A percentile compares a stretch with the other conserved stretches of the same genome.
Conservation (phyloP, 768 basidiomycete genomes). For the Hericium coralloides region DNA sequence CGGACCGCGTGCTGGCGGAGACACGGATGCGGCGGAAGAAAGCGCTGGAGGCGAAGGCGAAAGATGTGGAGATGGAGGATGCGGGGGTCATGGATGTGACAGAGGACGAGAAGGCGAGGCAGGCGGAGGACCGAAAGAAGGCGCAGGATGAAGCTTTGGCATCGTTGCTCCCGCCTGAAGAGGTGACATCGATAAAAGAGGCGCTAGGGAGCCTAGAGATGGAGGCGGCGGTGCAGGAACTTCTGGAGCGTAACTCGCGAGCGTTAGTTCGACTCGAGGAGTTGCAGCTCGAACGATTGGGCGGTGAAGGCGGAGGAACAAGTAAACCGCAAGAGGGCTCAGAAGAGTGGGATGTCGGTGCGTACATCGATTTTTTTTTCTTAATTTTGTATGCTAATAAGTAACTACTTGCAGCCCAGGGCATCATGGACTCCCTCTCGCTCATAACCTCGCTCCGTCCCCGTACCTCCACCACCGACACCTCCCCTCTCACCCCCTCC, state of each 20-base stretch:
- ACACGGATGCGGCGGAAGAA: not conserved
- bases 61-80: conserved; percentile 1
- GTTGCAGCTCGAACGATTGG: conserved; percentile 52
- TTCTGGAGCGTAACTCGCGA: conserved; percentile 54
- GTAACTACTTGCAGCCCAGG: conserved; percentile 43
- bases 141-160: conserved; percentile 38
- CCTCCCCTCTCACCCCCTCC: conserved; percentile 50
- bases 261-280: conserved; percentile 59
- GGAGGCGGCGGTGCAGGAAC: conserved; percentile 58
- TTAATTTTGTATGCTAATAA: not conserved
- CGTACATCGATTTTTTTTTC: conserved; percentile 15
- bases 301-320: conserved; percentile 33
- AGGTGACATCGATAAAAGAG: conserved; percentile 48
- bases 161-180: conserved; percentile 46
- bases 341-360: conserved; percentile 81
- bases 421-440: conserved; percentile 61
- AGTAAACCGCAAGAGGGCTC: conserved; percentile 51
- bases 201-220: conserved; percentile 54
- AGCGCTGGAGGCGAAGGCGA: not conserved
- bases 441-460: conserved; percentile 67
- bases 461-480: conserved; percentile 33
- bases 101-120: conserved; percentile 6
- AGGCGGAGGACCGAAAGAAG: conserved; percentile 10
- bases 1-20: conserved; percentile 22
- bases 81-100: conserved; percentile 8